These are phyloP conservation scores for Staphylotrichum longicolle DNA, from an alignment of 495 filamentous ascomycete species.

Conservation along the genomic window DNA sequence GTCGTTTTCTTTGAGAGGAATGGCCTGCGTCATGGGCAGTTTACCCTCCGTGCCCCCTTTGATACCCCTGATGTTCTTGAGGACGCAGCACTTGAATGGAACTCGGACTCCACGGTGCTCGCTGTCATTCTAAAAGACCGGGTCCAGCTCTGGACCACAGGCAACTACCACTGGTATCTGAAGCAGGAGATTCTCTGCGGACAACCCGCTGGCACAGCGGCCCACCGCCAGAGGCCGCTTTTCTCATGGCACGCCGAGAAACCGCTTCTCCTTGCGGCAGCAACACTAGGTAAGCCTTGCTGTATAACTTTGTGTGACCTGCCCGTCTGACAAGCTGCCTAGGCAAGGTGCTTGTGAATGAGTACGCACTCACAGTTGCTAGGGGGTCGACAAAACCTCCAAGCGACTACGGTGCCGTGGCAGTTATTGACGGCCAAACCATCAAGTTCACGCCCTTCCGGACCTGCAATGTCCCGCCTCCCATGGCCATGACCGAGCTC, in stretches of 20 bases:
- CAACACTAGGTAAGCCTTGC: constrained; percentile 39
- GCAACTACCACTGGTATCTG: constrained; percentile 98
- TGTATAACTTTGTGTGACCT: constrained; percentile 10
- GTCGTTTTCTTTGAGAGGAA: constrained; percentile 97
- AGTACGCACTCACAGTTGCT: constrained; percentile 67
- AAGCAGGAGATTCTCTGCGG: constrained; percentile 76
- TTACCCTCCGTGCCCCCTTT: constrained; percentile 65
- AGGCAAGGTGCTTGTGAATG: constrained; percentile 57
- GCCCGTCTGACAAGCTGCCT: constrained; percentile 28
- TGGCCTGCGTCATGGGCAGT: constrained; percentile 89
- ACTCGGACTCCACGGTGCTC: constrained; percentile 84
- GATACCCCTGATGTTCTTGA: constrained; percentile 53
- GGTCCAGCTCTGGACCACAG: constrained; percentile 92
- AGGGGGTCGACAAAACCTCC: constrained; percentile 67
- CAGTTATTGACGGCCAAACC: constrained; percentile 79
- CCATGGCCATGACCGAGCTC: constrained; percentile 83
- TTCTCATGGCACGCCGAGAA: constrained; percentile 82
- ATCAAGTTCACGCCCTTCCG: constrained; percentile 85
- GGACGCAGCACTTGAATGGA: constrained; percentile 74
- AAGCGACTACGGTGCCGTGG: constrained; percentile 75
- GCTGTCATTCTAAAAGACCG: constrained; percentile 73
- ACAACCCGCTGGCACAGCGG: neutral
- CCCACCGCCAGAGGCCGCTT: constrained; percentile 22
- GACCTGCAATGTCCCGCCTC: constrained; percentile 82
- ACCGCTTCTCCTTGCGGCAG: constrained; percentile 61